A percentile compares a stretch with the other conserved stretches of the same genome.
These are phyloP conservation scores for Fereydounia khargensis DNA, from an alignment of 1,284 basidiomycete genomes.

Conservation along the genomic window DNA sequence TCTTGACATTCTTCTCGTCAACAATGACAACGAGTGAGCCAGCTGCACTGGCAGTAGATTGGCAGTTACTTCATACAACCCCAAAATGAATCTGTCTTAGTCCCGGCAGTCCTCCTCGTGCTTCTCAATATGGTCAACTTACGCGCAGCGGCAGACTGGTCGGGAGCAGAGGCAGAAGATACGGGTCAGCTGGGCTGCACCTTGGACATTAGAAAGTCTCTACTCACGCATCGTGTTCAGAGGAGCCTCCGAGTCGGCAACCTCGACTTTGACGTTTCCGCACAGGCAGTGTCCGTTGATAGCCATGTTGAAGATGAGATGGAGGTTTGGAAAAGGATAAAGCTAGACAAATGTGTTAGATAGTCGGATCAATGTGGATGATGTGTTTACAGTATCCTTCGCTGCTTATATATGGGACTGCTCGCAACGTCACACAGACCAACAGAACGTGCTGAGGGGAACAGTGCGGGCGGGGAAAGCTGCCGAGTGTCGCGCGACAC, in stretches of 20 bases:
- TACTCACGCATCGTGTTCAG: slow-evolving; percentile 4
- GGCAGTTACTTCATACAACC: slow-evolving; percentile 12
- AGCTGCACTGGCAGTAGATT: slow-evolving; percentile 13
- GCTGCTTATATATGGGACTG: too few relatives aligned
- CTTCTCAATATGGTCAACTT: background rate
- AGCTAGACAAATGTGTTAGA: too few relatives aligned
- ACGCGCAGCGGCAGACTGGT: slow-evolving; percentile 17
- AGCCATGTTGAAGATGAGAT: slow-evolving; percentile 4
- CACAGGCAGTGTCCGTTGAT: slow-evolving; percentile 18
- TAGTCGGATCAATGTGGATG: too few relatives aligned
- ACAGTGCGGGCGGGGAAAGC: too few relatives aligned
- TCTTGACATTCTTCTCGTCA: slow-evolving; percentile 10
- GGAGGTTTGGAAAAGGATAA: too few relatives aligned
- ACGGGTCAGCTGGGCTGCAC: background rate
- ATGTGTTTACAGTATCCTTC: too few relatives aligned
- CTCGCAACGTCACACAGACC: too few relatives aligned
- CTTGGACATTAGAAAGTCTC: background rate
- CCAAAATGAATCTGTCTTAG: background rate
- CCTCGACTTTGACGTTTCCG: slow-evolving; percentile 13
- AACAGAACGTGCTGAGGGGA: too few relatives aligned
- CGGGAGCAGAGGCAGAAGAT: background rate
- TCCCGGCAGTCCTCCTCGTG: background rate
- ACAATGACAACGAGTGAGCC: slow-evolving; percentile 16
- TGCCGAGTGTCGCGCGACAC: too few relatives aligned
- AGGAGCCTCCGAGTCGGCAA: slow-evolving; percentile 13